Base-by-base conservation (phyloP, 176 grass and related monocot species). In the Rhynchospora breviuscula region DNA sequence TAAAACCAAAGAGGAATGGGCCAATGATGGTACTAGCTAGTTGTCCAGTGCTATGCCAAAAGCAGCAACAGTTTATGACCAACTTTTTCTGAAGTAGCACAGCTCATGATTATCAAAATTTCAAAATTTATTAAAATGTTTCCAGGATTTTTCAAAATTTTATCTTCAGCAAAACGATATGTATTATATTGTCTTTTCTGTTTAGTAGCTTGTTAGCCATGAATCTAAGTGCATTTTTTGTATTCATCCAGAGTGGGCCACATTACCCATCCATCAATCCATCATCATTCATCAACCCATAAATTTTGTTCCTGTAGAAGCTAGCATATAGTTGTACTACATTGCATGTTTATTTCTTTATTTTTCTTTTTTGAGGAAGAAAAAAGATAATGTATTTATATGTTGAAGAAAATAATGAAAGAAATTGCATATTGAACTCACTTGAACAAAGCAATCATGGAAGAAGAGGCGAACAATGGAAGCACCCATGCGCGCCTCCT, bases 401-500 rank as follows among this genome's bases (percentile, higher is more conserved):
- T 22, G 47, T 17, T 78, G 72, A 54, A 77, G 1, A 29, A 29
- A 29, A 45, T 1, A 56, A 6, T 13, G 25, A 35, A 19, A 59
- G 59, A 79, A 43, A 8, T n/a, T 59, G 19, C 1, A 54, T 6
- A 79, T 59, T 59, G 49, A 80, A 6, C 29, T 81, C 63, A 67
- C 79, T 51, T 82, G 79, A 82, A 66, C 79, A 65, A 82, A 82
- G 59, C 79, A 82, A 82, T 82, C 79, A 52, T 82, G 79, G 61
- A 82, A 82, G 33, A 82, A 52, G 54, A 82, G 81, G 14, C 87
- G 73, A 73, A 88, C 7, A 10, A 88, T 33, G 9, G 87, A 88
- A 17, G 87, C 87, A 6, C 87, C 87, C 81, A 84, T 88, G 17
- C 87, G 52, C 2, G 72, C 21, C 73, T 88, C 82, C 46, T 21